These are phyloP conservation scores for Trichoderma polysporum DNA, from an alignment of 2,329 filamentous ascomycete species.

Conservation along the genomic window DNA sequence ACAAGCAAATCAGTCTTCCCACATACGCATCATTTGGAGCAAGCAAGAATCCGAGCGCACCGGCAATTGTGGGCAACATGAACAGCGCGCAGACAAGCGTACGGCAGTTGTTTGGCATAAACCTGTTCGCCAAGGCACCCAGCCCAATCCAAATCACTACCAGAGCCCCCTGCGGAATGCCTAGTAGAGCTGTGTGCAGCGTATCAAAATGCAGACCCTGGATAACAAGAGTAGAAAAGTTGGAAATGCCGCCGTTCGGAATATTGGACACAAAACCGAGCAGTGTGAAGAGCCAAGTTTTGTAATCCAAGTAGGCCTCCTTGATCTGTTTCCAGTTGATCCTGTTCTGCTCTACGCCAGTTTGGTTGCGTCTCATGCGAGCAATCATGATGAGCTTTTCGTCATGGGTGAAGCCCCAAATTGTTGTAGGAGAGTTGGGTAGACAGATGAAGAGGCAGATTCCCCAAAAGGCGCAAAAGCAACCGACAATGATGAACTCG, in stretches of 20 bases:
- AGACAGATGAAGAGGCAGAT: conserved; percentile 57
- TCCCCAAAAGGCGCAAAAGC: conserved; percentile 59
- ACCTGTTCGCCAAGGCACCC: conserved; percentile 39
- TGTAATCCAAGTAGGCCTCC: conserved; percentile 58
- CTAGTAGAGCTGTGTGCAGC: conserved; percentile 38
- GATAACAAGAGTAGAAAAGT: conserved; percentile 61
- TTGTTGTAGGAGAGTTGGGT: conserved; percentile 57
- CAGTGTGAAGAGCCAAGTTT: conserved; percentile 58
- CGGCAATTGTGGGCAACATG: conserved; percentile 58
- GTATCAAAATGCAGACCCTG: conserved; percentile 54
- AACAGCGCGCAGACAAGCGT: conserved; percentile 56
- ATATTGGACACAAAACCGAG: conserved; percentile 54
- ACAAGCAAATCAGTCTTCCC: conserved; percentile 56
- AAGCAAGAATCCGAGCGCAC: conserved; percentile 57
- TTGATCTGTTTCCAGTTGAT: conserved; percentile 55
- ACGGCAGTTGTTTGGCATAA: conserved; percentile 47
- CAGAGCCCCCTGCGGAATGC: conserved; percentile 40
- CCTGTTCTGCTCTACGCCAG: conserved; percentile 56
- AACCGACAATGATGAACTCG: conserved; percentile 64
- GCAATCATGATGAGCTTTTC: conserved; percentile 57
- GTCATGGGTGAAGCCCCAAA: conserved; percentile 48
- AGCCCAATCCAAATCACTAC: conserved; percentile 43
- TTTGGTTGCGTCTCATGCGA: conserved; percentile 56
- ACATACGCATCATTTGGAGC: conserved; percentile 50
- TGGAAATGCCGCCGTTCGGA: conserved; percentile 59